These are phyloP conservation scores for Globisporangium perplexum DNA, from an alignment of 352 stramenopile species.

Conservation along the genomic window DNA sequence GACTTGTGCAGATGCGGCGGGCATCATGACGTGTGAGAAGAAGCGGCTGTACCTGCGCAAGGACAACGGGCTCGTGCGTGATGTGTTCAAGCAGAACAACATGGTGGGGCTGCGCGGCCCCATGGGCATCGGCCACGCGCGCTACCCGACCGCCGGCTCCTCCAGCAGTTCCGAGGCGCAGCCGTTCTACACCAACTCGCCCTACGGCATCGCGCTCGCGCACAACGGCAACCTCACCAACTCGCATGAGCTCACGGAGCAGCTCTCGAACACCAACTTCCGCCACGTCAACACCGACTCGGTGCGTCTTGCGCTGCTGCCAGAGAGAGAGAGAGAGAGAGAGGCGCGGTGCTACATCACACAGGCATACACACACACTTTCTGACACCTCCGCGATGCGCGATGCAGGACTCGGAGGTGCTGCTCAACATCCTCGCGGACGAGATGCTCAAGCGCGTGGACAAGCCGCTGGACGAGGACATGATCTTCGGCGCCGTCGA, in stretches of 20 bases:
- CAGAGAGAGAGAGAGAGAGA: too few species aligned
- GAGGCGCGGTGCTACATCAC: too few species aligned
- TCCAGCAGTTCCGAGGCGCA: constrained; percentile 90
- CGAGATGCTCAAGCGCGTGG: constrained; percentile 86
- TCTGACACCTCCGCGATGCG: not conserved
- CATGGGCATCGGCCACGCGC: constrained; percentile 96
- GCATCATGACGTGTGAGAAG: constrained; percentile 94
- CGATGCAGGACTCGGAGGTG: constrained; percentile 93
- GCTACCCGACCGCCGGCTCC: constrained; percentile 97
- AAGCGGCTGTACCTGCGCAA: constrained; percentile 95
- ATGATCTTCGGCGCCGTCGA: constrained; percentile 90
- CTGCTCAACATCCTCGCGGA: constrained; percentile 99
- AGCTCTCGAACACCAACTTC: constrained; percentile 90
- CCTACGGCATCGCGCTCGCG: constrained; percentile 96
- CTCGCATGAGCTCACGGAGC: constrained; percentile 91
- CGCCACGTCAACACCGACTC: constrained; percentile 98
- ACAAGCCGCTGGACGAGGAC: constrained; percentile 57
- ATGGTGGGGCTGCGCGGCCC: constrained; percentile 95
- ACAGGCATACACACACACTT: not conserved
- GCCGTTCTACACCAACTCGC: constrained; percentile 99
- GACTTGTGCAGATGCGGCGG: constrained; percentile 65
- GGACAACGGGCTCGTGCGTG: constrained; percentile 97
- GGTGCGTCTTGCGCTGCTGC: constrained; percentile 14
- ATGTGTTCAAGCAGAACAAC: constrained; percentile 99
- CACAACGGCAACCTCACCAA: constrained; percentile 99